These are phyloP conservation scores for Sedum album DNA, from an alignment of 164 flowering plant species.

Conservation along the genomic window DNA sequence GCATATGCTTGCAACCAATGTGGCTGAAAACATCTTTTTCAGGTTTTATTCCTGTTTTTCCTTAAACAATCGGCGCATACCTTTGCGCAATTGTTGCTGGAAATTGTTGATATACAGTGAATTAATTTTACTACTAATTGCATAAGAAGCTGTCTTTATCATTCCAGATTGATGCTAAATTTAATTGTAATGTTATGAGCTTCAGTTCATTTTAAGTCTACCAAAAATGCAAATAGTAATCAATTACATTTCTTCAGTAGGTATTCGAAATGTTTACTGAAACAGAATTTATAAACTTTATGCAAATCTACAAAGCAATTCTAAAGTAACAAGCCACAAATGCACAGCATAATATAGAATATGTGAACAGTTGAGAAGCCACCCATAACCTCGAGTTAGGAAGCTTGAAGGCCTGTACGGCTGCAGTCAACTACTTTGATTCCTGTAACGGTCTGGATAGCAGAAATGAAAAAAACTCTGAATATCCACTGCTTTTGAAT, in stretches of 20 bases:
- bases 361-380: not conserved
- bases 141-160: too few relatives aligned
- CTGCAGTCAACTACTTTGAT: conserved; percentile 67
- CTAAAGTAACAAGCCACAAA: not conserved
- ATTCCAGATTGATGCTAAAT: too few relatives aligned
- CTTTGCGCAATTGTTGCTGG: not conserved
- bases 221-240: too few relatives aligned
- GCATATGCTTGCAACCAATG: not conserved
- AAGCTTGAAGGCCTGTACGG: conserved; percentile 69
- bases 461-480: conserved; percentile 92
- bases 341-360: not conserved
- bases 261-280: too few relatives aligned
- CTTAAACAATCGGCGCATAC: not conserved
- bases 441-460: conserved; percentile 85
- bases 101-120: too few relatives aligned
- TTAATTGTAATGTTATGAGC: too few relatives aligned
- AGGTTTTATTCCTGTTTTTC: not conserved
- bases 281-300: not conserved
- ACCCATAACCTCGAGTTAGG: conserved; percentile 13
- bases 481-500: conserved; percentile 72
- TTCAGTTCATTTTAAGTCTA: too few relatives aligned
- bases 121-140: too few relatives aligned
- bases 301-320: not conserved
- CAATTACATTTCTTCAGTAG: too few relatives aligned
- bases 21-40: not conserved